Evolutionary conservation across 2,329 filamentous ascomycete species (phyloP).

Genomic region (Phialocephala sp.): DNA sequence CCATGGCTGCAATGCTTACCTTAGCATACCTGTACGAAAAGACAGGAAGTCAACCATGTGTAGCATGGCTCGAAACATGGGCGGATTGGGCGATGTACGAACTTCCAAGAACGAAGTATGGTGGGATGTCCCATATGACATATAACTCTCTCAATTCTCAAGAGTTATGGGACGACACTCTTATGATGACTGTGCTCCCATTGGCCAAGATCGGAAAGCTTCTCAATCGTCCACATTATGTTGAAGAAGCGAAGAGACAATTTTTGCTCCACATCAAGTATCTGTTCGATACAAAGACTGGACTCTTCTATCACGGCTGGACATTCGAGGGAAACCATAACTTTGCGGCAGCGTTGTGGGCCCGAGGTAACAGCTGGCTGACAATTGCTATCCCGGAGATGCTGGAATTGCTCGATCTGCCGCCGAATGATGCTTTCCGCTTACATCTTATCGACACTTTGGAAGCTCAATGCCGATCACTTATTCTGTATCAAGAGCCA

Average conservation of each 20-base stretch:
- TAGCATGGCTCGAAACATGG: constrained; percentile 81
- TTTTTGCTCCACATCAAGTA: constrained; percentile 82
- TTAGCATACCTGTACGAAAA: constrained; percentile 80
- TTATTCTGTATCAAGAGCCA: constrained; percentile 62
- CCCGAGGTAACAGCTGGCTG: constrained; percentile 72
- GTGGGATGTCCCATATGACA: constrained; percentile 48
- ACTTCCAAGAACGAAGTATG: constrained; percentile 72
- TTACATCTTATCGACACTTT: constrained; percentile 65
- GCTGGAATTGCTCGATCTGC: constrained; percentile 71
- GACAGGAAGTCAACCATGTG: constrained; percentile 69
- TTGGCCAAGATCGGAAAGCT: constrained; percentile 74
- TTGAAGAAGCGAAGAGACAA: constrained; percentile 78
- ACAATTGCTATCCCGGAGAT: constrained; percentile 87
- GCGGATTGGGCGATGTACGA: constrained; percentile 84
- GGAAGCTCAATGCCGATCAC: constrained; percentile 69
- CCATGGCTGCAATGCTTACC: constrained; percentile 79
- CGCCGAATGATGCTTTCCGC: constrained; percentile 57
- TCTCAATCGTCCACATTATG: constrained; percentile 71
- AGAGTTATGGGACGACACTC: constrained; percentile 84
- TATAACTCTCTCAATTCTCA: constrained; percentile 71
- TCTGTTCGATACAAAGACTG: constrained; percentile 73
- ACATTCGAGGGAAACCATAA: constrained; percentile 72
- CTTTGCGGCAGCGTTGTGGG: constrained; percentile 64
- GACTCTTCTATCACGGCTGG: constrained; percentile 84
- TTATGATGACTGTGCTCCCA: constrained; percentile 88